A percentile compares a stretch with the other conserved stretches of the same genome.
Evolutionary conservation across 495 filamentous ascomycete species (phyloP).

Genomic region (Penicillium pulvis): DNA sequence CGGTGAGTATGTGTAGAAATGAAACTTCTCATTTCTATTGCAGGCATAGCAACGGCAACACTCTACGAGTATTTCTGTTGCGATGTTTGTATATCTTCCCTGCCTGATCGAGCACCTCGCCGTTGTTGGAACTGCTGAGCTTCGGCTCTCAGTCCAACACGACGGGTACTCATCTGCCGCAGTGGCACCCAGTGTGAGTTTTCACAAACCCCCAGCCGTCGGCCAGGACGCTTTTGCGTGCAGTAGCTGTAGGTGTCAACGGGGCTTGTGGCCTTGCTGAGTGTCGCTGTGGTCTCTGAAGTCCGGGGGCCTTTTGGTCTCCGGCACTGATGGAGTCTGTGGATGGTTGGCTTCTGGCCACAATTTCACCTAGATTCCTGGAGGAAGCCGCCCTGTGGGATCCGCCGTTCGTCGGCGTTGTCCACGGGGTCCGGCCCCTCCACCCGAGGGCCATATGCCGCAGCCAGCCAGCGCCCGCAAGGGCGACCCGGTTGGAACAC

Average conservation of each 20-base stretch:
- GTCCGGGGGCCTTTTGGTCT: conserved; percentile 20
- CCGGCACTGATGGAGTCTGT: conserved; percentile 51
- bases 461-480: conserved; percentile 21
- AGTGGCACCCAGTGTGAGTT: not conserved
- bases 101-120: conserved; percentile 15
- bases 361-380: conserved; percentile 39
- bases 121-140: not conserved
- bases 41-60: not conserved
- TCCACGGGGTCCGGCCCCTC: conserved; percentile 31
- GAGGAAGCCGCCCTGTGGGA: conserved; percentile 40
- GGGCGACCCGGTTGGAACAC: not conserved
- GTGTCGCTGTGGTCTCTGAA: conserved; percentile 12
- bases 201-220: not conserved
- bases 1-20: conserved; percentile 25
- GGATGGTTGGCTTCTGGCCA: conserved; percentile 53
- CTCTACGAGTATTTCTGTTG: not conserved
- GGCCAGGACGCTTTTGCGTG: not conserved
- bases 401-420: conserved; percentile 34
- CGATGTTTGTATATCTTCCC: conserved; percentile 4
- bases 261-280: not conserved
- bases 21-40: conserved; percentile 6
- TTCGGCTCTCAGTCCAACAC: not conserved
- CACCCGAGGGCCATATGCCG: conserved; percentile 40
- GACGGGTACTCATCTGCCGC: not conserved
- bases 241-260: not conserved